phyloP scores from a whole-genome alignment of 371 early-diverging fungal species.

The Apophysomyces elegans region DNA sequence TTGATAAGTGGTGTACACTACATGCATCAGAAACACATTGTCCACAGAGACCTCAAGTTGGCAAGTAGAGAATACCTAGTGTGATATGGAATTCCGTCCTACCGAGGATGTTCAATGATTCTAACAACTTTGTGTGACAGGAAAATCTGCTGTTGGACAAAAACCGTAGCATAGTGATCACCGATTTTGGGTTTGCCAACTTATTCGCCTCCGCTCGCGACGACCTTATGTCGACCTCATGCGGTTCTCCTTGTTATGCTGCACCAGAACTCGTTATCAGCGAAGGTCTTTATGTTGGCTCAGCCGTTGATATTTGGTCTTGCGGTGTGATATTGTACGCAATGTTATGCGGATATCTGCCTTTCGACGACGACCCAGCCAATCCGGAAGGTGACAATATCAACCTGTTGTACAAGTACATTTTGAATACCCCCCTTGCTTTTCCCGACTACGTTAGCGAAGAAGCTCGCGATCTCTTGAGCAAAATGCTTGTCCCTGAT shows the following conservation, averaged over 20 bases:
- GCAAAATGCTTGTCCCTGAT: constrained; percentile 64
- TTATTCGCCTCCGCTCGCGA: constrained; percentile 64
- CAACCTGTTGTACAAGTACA: constrained; percentile 67
- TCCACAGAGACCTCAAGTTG: constrained; percentile 73
- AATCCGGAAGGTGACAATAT: constrained; percentile 71
- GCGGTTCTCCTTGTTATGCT: constrained; percentile 97
- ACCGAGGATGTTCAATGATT: constrained; percentile 7
- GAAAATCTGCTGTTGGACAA: constrained; percentile 89
- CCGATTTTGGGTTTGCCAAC: constrained; percentile 99
- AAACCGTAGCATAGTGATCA: constrained; percentile 88
- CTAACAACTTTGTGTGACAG: constrained; percentile 40
- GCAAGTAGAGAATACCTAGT: constrained; percentile 30
- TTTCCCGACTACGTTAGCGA: constrained; percentile 55
- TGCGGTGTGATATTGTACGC: constrained; percentile 89
- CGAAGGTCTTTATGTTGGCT: constrained; percentile 95
- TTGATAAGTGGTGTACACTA: constrained; percentile 66
- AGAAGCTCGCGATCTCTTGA: constrained; percentile 55
- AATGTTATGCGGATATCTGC: constrained; percentile 77
- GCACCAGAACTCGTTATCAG: constrained; percentile 95
- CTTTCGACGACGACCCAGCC: constrained; percentile 79
- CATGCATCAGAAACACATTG: constrained; percentile 55
- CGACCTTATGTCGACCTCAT: constrained; percentile 85
- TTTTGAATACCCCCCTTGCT: constrained; percentile 60
- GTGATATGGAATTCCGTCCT: constrained; percentile 7
- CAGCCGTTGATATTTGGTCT: constrained; percentile 94